A percentile compares a stretch with the other conserved stretches of the same genome.
Evolutionary conservation across 495 filamentous ascomycete genomes (phyloP).

Genomic region (Aspergillus ellipticus): DNA sequence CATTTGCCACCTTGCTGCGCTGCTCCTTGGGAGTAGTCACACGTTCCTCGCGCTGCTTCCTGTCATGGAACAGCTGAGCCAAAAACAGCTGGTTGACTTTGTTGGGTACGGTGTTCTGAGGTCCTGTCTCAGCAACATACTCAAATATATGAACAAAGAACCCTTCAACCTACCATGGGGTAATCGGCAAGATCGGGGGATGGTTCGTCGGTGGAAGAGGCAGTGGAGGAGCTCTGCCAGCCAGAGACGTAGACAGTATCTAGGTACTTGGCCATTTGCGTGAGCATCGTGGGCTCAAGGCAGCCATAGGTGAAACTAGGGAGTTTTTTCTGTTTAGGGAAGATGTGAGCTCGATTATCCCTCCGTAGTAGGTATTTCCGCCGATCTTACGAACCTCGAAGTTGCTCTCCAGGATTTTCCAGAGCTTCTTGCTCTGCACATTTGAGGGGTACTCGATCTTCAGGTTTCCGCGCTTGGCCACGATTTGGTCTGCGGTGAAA

Average conservation of each 20-base stretch:
- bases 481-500: constrained; percentile 95
- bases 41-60: constrained; percentile 95
- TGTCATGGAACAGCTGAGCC: constrained; percentile 98
- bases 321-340: constrained; percentile 59
- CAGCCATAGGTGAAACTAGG: constrained; percentile 95
- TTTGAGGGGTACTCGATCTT: constrained; percentile 92
- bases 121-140: constrained; percentile 3
- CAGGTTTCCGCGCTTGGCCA: constrained; percentile 85
- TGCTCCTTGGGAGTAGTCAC: constrained; percentile 70
- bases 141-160: not conserved
- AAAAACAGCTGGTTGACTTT: constrained; percentile 96
- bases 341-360: not conserved
- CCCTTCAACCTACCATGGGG: constrained; percentile 67
- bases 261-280: constrained; percentile 98
- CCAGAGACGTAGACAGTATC: constrained; percentile 98
- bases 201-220: constrained; percentile 89
- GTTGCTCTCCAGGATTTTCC: constrained; percentile 79
- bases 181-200: constrained; percentile 98
- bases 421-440: constrained; percentile 86
- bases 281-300: constrained; percentile 95
- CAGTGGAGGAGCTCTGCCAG: constrained; percentile 97
- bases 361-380: not conserved
- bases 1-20: constrained; percentile 70
- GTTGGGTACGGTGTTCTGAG: constrained; percentile 92
- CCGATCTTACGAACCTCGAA: constrained; percentile 60